Percentiles rank a stretch among this genome's conserved stretches.
Conservation (phyloP, 768 basidiomycete genomes). For the Arthromyces matolae region DNA sequence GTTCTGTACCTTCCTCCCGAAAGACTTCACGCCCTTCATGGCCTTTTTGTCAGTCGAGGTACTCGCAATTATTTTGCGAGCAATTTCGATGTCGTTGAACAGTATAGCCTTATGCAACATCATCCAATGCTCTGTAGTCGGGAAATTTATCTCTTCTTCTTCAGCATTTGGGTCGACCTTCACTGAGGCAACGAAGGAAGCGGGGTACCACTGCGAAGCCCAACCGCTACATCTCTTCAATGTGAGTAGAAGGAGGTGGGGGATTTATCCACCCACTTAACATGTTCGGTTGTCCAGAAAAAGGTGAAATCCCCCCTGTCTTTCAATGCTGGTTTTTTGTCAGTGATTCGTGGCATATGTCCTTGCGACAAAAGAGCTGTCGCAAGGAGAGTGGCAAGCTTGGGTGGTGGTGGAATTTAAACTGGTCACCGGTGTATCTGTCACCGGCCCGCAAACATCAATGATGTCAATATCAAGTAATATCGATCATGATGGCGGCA, state of each 20-base stretch:
- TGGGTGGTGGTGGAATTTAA: too few relatives aligned
- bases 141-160: constrained; percentile 4
- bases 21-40: constrained; percentile 45
- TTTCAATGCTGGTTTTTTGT: neutral
- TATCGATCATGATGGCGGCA: too few relatives aligned
- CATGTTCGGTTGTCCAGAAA: constrained; percentile 13
- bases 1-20: constrained; percentile 46
- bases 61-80: constrained; percentile 38
- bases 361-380: neutral
- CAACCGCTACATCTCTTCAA: constrained; percentile 5
- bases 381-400: too few relatives aligned
- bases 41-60: constrained; percentile 26
- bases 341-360: neutral
- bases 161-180: neutral
- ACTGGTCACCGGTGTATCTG: too few relatives aligned
- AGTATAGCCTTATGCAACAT: constrained; percentile 48
- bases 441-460: too few relatives aligned
- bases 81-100: constrained; percentile 43
- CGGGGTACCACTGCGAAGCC: constrained; percentile 15
- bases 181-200: constrained; percentile 7
- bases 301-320: constrained; percentile 8
- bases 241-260: neutral
- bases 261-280: constrained; percentile 7
- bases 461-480: too few relatives aligned
- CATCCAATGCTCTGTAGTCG: constrained; percentile 9